phyloP scores from a whole-genome alignment of 129 eudicot genomes.

The Centella asiatica region DNA sequence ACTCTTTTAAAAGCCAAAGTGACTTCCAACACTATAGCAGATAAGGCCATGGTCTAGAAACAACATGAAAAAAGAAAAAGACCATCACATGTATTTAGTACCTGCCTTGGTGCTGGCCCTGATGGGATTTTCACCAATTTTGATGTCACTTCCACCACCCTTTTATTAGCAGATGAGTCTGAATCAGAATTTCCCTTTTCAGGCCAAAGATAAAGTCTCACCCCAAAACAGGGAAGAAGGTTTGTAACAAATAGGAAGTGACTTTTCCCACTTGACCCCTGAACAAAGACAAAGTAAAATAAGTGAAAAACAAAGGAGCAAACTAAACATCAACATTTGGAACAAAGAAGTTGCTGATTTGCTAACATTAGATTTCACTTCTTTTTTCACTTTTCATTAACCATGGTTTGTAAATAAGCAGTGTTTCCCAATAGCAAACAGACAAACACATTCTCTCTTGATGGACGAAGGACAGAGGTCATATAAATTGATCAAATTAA shows the following conservation, averaged over 20 bases:
- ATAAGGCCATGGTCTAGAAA: neutral
- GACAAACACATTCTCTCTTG: no score
- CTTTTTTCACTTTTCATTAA: no score
- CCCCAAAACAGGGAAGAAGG: slow-evolving; percentile 90
- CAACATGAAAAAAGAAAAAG: neutral
- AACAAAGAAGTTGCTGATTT: neutral
- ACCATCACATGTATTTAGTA: slow-evolving; percentile 22
- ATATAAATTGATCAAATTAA: no score
- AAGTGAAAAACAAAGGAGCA: slow-evolving; percentile 2
- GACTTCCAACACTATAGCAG: neutral
- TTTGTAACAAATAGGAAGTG: slow-evolving; percentile 89
- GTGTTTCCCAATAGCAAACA: no score
- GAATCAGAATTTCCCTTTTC: slow-evolving; percentile 61
- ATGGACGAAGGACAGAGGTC: no score
- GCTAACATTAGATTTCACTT: neutral
- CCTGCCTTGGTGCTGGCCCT: slow-evolving; percentile 99
- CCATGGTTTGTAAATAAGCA: no score
- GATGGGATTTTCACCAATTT: slow-evolving; percentile 77
- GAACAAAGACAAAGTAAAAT: slow-evolving; percentile 13
- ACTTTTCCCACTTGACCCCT: slow-evolving; percentile 75
- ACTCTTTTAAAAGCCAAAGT: neutral
- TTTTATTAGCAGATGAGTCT: slow-evolving; percentile 39
- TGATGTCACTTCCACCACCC: slow-evolving; percentile 79
- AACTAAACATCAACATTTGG: neutral
- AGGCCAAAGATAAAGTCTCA: slow-evolving; percentile 95